These are phyloP conservation scores for Melocanna baccifera DNA, from an alignment of 176 grass and related monocot species.

Conservation along the genomic window DNA sequence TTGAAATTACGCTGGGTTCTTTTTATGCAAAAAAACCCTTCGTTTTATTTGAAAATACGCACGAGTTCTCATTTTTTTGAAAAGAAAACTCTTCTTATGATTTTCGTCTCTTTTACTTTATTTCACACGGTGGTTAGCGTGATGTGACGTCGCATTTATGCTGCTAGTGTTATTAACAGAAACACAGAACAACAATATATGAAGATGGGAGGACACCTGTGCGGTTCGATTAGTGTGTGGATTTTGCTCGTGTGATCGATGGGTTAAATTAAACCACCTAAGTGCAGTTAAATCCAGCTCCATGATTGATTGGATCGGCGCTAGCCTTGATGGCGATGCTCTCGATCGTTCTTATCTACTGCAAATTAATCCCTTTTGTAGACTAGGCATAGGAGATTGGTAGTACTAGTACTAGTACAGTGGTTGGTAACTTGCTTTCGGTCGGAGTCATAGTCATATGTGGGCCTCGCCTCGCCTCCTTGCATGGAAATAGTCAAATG, in stretches of 20 bases:
- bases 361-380: neutral
- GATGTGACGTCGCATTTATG: too few relatives aligned
- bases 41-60: too few relatives aligned
- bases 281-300: neutral
- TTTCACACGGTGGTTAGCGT: too few relatives aligned
- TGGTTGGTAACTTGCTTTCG: conserved; percentile 13
- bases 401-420: too few relatives aligned
- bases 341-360: neutral
- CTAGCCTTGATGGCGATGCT: neutral
- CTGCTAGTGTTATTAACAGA: too few relatives aligned
- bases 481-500: neutral
- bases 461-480: neutral
- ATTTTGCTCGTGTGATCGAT: neutral
- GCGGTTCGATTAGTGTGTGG: neutral
- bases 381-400: neutral
- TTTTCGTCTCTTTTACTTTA: too few relatives aligned
- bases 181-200: neutral
- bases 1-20: too few relatives aligned
- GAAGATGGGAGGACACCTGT: neutral
- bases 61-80: too few relatives aligned
- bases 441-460: neutral
- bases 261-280: neutral
- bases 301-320: neutral
- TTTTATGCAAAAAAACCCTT: too few relatives aligned
- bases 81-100: too few relatives aligned